Evolutionary conservation across 2,329 filamentous ascomycete species (phyloP), one percentile per base, ranked within the genome.

Genomic region (Paraconiothyrium brasiliense): DNA sequence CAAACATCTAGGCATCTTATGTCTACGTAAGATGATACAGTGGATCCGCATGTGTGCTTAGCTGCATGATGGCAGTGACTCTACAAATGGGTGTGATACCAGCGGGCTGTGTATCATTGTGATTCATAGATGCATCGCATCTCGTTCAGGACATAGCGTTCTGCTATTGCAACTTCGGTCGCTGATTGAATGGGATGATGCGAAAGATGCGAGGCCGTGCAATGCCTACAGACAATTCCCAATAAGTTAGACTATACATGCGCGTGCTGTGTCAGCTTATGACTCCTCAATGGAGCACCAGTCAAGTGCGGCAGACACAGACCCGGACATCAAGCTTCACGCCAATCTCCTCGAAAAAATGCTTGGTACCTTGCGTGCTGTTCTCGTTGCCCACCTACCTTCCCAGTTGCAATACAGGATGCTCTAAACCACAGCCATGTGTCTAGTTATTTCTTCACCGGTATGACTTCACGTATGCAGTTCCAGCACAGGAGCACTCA

Each of bases 1-100:
- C 56, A 54, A 34, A 16, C 39, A n/a, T 35, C 34, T 14, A 57
- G 50, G 55, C 62, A 61, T 51, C 56, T 64, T 64, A 59, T 41
- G 59, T 48, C 55, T 47, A 56, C 58, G 62, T 55, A 64, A 59
- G 41, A 49, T 3, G 4, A 22, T 39, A 30, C 37, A 48, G 46
- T 2, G 4, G 24, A 4, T 44, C 10, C 20, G n/a, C 24, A 13
- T 48, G 16, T 22, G 10, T 22, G 22, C 3, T 24, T 24, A 46
- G n/a, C 43, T 46, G 43, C 43, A 46, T 32, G 11, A 22, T 30
- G 24, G 6, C 24, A 10, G 9, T 50, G 56, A 14, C 14, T 10
- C 11, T 32, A 30, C 24, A 32, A 30, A n/a, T 30, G 32, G 4
- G 6, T 37, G 50, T 10, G 16, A 48, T 46, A 10, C 32, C 9